These are phyloP conservation scores for Kurtzmaniella quercitrusa DNA, from an alignment of 1,139 yeast genomes.

Conservation along the genomic window DNA sequence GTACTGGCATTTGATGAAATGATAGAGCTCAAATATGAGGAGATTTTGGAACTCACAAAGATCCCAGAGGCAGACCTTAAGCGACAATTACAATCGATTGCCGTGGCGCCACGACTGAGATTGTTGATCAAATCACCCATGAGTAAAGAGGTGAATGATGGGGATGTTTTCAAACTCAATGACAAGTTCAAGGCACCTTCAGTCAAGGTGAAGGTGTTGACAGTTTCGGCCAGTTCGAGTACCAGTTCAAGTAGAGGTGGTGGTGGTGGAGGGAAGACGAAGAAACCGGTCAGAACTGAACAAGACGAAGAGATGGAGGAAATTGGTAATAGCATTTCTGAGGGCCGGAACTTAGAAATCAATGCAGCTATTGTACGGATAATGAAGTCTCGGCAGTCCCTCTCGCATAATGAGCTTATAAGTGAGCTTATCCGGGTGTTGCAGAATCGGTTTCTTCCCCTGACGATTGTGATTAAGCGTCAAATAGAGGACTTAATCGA, in stretches of 20 bases:
- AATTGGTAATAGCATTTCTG: conserved; percentile 27
- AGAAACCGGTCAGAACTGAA: conserved; percentile 33
- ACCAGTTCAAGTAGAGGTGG: conserved; percentile 7
- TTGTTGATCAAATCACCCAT: conserved; percentile 69
- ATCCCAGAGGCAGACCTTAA: conserved; percentile 71
- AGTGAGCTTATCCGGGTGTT: conserved; percentile 65
- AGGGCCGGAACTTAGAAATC: conserved; percentile 55
- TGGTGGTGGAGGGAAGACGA: conserved; percentile 21
- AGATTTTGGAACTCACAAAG: conserved; percentile 62
- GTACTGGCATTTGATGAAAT: conserved; percentile 42
- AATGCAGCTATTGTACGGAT: conserved; percentile 89
- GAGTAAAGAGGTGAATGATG: conserved; percentile 62
- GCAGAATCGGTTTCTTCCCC: conserved; percentile 63
- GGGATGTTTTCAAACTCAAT: conserved; percentile 69
- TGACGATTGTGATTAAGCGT: conserved; percentile 62
- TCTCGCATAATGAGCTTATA: conserved; percentile 62
- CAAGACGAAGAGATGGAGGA: conserved; percentile 36
- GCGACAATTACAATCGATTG: conserved; percentile 78
- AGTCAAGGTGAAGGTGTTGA: conserved; percentile 70
- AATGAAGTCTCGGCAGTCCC: conserved; percentile 69
- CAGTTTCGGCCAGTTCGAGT: conserved; percentile 44
- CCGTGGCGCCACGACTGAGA: conserved; percentile 80
- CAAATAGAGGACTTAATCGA: conserved; percentile 80
- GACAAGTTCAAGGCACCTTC: conserved; percentile 67
- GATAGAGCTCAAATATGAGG: conserved; percentile 44